Conservation (phyloP, 2,329 filamentous ascomycete species). For the Dothiorella sarmentorum region DNA sequence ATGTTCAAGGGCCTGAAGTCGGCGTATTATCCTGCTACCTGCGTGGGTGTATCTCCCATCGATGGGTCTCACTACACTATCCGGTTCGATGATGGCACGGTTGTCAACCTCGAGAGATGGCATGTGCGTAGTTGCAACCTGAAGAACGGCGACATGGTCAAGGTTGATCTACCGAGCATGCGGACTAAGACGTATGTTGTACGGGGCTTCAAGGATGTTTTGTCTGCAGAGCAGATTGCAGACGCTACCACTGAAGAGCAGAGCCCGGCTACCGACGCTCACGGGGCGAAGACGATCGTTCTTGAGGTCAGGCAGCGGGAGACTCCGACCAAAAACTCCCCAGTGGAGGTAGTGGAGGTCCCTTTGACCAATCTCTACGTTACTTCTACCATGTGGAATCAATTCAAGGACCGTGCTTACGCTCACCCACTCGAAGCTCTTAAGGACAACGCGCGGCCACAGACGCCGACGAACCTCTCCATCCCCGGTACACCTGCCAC, state of each 20-base stretch:
- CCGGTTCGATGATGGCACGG: conserved; percentile 48
- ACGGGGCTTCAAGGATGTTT: conserved; percentile 40
- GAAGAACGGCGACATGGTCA: conserved; percentile 44
- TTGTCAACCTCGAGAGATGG: conserved; percentile 38
- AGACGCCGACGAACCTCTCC: conserved; percentile 12
- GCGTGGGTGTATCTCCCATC: conserved; percentile 44
- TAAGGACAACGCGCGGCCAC: not conserved
- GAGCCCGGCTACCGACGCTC: conserved; percentile 39
- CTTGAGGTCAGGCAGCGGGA: conserved; percentile 41
- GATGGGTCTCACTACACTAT: conserved; percentile 42
- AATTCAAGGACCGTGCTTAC: conserved; percentile 40
- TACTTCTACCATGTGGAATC: conserved; percentile 42
- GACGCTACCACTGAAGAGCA: conserved; percentile 26
- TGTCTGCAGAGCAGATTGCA: conserved; percentile 7
- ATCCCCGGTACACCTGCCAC: conserved; percentile 41
- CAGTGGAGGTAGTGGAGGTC: conserved; percentile 34
- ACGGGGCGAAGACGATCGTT: conserved; percentile 40
- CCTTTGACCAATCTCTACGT: conserved; percentile 44
- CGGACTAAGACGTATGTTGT: conserved; percentile 45
- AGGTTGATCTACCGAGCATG: conserved; percentile 45
- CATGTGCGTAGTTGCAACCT: conserved; percentile 44
- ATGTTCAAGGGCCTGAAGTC: conserved; percentile 55
- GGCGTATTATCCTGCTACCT: conserved; percentile 60
- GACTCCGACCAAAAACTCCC: conserved; percentile 29
- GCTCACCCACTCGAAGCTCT: conserved; percentile 20